phyloP scores from a whole-genome alignment of 176 grass and related monocot species.

The Alloteropsis semialata region DNA sequence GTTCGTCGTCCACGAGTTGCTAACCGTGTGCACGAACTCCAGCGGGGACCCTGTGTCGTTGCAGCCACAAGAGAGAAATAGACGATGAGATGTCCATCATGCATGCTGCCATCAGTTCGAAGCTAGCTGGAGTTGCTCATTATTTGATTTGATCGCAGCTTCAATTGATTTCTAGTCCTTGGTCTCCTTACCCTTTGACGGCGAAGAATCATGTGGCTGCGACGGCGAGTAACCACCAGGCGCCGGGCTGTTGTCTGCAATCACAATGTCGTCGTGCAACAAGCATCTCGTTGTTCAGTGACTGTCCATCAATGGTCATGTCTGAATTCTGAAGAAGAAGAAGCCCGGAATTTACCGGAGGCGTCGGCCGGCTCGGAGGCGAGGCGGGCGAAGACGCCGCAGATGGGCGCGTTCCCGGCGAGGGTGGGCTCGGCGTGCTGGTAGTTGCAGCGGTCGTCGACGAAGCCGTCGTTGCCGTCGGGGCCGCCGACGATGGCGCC shows the following conservation, averaged over 20 bases:
- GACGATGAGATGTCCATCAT: not conserved
- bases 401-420: conserved; percentile 58
- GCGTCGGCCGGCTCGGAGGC: not conserved
- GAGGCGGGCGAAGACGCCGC: conserved; percentile 71
- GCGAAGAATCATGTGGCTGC: not conserved
- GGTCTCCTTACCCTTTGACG: not conserved
- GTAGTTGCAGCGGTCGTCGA: conserved; percentile 68
- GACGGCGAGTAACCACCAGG: not conserved
- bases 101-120: not conserved
- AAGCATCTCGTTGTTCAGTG: not conserved
- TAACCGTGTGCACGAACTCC: conserved; percentile 78
- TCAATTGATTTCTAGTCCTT: too few species aligned
- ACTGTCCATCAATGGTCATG: not conserved
- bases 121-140: not conserved
- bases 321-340: not conserved
- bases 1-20: conserved; percentile 45
- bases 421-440: conserved; percentile 76
- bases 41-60: conserved; percentile 30
- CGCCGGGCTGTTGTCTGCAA: not conserved
- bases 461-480: conserved; percentile 60
- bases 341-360: not conserved
- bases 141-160: not conserved
- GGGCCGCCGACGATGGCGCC: conserved; percentile 85
- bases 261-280: not conserved
- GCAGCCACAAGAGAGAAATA: not conserved